These are phyloP conservation scores for Apostasia ramifera DNA, from an alignment of 106 monocot genomes.

Conservation along the genomic window DNA sequence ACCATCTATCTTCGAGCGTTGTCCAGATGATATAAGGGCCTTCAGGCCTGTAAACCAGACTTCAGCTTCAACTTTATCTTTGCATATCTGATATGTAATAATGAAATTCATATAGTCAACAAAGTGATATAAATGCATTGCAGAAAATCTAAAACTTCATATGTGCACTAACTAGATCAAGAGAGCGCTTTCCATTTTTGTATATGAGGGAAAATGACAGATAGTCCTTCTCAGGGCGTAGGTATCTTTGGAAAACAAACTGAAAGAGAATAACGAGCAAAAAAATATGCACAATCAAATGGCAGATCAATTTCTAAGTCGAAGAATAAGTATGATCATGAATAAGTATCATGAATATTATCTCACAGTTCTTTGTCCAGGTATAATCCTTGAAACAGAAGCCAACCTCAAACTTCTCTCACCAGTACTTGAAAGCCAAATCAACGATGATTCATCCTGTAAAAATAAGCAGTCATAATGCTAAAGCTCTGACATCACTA, in stretches of 20 bases:
- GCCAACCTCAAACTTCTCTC: constrained; percentile 74
- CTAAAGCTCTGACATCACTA: neutral
- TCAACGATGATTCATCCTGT: constrained; percentile 81
- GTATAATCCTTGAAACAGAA: constrained; percentile 69
- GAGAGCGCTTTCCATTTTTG: constrained; percentile 64
- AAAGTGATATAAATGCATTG: neutral
- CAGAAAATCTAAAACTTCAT: constrained; percentile 2
- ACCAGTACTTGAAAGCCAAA: constrained; percentile 64
- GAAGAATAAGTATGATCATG: neutral
- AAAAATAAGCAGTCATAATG: constrained; percentile 2
- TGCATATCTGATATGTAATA: constrained; percentile 61
- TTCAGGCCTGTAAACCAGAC: constrained; percentile 73
- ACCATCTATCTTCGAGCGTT: constrained; percentile 79
- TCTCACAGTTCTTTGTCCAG: constrained; percentile 94
- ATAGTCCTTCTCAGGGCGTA: constrained; percentile 66
- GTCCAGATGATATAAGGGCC: constrained; percentile 56
- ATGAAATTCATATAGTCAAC: constrained; percentile 11
- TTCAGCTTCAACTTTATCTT: constrained; percentile 83
- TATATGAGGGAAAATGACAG: constrained; percentile 84
- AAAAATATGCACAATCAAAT: neutral
- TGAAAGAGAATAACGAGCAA: constrained; percentile 22
- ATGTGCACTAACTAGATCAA: constrained; percentile 67
- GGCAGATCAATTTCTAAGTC: neutral
- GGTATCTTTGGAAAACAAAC: constrained; percentile 79
- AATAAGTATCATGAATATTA: constrained; percentile 12